A percentile compares a stretch with the other conserved stretches of the same genome.
Evolutionary conservation across 768 basidiomycete species (phyloP).

Genomic region (Podaxis sp.): DNA sequence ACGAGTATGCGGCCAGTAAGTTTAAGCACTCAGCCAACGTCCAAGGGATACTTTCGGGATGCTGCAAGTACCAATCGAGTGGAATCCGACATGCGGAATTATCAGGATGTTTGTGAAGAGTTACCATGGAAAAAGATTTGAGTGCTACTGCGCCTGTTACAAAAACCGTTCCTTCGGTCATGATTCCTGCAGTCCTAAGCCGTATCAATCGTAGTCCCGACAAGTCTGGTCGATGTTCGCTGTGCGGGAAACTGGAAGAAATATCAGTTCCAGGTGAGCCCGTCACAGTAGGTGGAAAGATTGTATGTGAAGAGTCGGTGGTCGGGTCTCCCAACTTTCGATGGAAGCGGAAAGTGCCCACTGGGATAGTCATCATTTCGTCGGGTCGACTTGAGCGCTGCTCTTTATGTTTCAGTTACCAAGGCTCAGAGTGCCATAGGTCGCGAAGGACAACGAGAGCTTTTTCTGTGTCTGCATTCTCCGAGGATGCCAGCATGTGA

Average conservation of each 20-base stretch:
- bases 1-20: too few relatives aligned
- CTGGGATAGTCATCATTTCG: neutral
- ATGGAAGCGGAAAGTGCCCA: too few relatives aligned
- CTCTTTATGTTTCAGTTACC: neutral
- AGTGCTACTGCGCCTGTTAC: neutral
- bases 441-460: neutral
- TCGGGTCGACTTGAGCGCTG: neutral
- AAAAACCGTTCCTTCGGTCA: neutral
- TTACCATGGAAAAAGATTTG: conserved; percentile 6
- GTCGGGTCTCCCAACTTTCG: too few relatives aligned
- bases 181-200: neutral
- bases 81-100: neutral
- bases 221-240: neutral
- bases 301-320: too few relatives aligned
- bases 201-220: neutral
- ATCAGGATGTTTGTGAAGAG: neutral
- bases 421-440: neutral
- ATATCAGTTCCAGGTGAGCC: neutral
- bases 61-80: neutral
- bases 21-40: neutral
- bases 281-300: too few relatives aligned
- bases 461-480: neutral
- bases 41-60: neutral
- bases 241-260: neutral
- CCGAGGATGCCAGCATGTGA: neutral